Evolutionary conservation across 139 green algal species (phyloP).

Genomic region (Spirogloea muscicola): DNA sequence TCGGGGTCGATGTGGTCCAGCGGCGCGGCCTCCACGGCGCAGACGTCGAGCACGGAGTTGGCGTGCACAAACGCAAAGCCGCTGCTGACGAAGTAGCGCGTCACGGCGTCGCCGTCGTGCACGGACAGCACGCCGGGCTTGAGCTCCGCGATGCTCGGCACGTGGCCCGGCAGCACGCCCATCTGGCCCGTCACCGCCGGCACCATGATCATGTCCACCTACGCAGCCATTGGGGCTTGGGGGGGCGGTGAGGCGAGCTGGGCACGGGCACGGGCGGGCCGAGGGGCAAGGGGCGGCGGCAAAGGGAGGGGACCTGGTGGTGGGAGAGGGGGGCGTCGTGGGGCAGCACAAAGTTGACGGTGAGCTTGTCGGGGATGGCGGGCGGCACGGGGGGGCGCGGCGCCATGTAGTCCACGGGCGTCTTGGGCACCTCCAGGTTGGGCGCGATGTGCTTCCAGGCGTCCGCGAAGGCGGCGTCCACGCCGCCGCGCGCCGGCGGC

Average conservation of each 20-base stretch:
- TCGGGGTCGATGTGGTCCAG: slow-evolving; percentile 58
- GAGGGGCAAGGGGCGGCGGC: too few species aligned
- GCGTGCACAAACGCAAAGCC: slow-evolving; percentile 86
- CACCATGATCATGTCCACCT: slow-evolving; percentile 79
- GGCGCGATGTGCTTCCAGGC: slow-evolving; percentile 31
- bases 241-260: neutral
- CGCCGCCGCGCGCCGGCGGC: too few species aligned
- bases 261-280: too few species aligned
- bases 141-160: slow-evolving; percentile 80
- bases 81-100: slow-evolving; percentile 77
- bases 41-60: slow-evolving; percentile 72
- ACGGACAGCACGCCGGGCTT: slow-evolving; percentile 75
- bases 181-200: slow-evolving; percentile 81
- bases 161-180: slow-evolving; percentile 82
- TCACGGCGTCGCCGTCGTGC: slow-evolving; percentile 66
- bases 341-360: slow-evolving; percentile 78
- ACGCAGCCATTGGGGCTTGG: too few species aligned
- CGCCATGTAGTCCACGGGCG: neutral
- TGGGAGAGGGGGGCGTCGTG: too few species aligned
- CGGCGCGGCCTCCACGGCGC: slow-evolving; percentile 76
- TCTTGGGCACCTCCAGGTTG: slow-evolving; percentile 32
- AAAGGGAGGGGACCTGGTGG: too few species aligned
- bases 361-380: slow-evolving; percentile 67
- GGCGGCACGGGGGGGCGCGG: neutral
- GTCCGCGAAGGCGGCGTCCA: too few species aligned